Base-by-base conservation (phyloP, 768 basidiomycete genomes). In the Calocera cornea region DNA sequence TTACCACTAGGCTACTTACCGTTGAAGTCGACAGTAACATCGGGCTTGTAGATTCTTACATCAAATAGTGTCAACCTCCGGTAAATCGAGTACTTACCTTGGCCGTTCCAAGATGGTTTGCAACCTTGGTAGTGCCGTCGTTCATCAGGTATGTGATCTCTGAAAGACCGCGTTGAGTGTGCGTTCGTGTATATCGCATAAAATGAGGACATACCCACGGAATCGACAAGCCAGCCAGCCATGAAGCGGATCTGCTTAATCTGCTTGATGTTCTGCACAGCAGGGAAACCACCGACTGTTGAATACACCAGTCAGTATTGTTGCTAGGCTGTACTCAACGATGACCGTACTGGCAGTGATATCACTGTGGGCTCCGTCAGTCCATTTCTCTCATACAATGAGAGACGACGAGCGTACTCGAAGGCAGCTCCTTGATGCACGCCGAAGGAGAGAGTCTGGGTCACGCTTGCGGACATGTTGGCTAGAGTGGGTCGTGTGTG, bases 101-200 rank as follows among this genome's bases (percentile, higher is more conserved):
- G 14, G 14, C 54, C 11, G 54, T 60, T 12, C 54, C 54, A 27
- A 60, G 54, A 27, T 60, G 54, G 54, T 60, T 60, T 12, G 24
- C 54, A 27, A 33, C 27, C 31, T 60, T 60, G 54, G 54, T 60
- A 19, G 5, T 29, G 11, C 54, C 54, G 27, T 60, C 54, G 5
- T 60, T 60, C 54, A 60, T 60, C 54, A 16, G 27, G 54, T 60
- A 60, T 8, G 54, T 60, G 19, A 60, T 22, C 54, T 60, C 54
- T 38, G 14, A 14, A 38, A 38, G 5, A 38, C 36, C 7, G 36
- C 14, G n/a, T n/a, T n/a, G n/a, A n/a, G n/a, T n/a, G n/a, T n/a
- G n/a, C n/a, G n/a, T n/a, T n/a, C n/a, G n/a, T n/a, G n/a, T n/a
- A n/a, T n/a, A n/a, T n/a, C n/a, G 36, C 5, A 38, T 38, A 38